These are phyloP conservation scores for Claviceps cyperi DNA, from an alignment of 2,329 filamentous ascomycete genomes.

Conservation along the genomic window DNA sequence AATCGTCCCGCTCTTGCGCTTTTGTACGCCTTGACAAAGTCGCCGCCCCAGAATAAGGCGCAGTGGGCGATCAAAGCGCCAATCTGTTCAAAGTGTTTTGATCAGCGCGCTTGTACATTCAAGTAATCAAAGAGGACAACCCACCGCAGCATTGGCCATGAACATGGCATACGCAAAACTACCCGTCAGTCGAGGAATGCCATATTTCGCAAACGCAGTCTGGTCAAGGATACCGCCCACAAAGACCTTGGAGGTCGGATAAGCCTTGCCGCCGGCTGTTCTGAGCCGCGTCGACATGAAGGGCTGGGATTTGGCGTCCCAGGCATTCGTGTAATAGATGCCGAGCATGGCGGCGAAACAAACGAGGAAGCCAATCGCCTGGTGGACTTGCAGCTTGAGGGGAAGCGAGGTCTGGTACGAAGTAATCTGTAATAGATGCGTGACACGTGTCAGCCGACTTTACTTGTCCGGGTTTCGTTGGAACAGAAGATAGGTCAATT, in stretches of 20 bases:
- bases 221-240: slow-evolving; percentile 26
- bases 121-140: neutral
- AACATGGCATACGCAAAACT: slow-evolving; percentile 38
- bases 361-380: slow-evolving; percentile 21
- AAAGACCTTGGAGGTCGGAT: slow-evolving; percentile 27
- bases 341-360: slow-evolving; percentile 21
- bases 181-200: slow-evolving; percentile 32
- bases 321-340: slow-evolving; percentile 27
- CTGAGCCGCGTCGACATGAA: slow-evolving; percentile 22
- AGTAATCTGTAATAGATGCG: neutral
- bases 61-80: slow-evolving; percentile 39
- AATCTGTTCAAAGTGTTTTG: slow-evolving; percentile 22
- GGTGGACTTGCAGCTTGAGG: slow-evolving; percentile 22
- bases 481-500: no score
- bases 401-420: slow-evolving; percentile 15
- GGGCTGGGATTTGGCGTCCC: slow-evolving; percentile 18
- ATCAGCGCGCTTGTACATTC: neutral
- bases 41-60: slow-evolving; percentile 39
- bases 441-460: no score
- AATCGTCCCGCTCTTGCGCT: slow-evolving; percentile 17
- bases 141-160: slow-evolving; percentile 40
- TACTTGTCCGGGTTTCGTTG: no score
- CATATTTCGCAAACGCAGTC: slow-evolving; percentile 25
- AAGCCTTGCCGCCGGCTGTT: slow-evolving; percentile 23
- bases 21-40: slow-evolving; percentile 31